Evolutionary conservation across 2,329 filamentous ascomycete genomes (phyloP), one percentile per base, ranked within the genome.

Genomic region (Nothopassalora personata): DNA sequence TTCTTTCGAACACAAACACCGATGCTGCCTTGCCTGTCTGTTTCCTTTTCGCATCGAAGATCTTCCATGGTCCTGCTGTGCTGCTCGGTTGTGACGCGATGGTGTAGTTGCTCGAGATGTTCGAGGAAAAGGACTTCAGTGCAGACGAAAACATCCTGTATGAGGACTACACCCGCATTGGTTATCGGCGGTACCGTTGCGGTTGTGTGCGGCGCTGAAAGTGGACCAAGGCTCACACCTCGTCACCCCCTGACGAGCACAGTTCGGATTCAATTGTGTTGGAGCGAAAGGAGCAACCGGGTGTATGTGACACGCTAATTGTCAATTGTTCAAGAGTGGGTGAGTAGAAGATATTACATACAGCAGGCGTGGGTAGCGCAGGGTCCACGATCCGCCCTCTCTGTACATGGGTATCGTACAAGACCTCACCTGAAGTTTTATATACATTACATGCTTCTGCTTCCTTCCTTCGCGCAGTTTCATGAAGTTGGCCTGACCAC

Each of bases 31-130:
- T 96, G 66, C 90, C 90, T 0, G 91, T 96, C 31, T 89, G 91
- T 77, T 97, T 97, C 78, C 95, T 95, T 80, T 96, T 97, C 60
- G 90, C 92, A 77, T 97, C 92, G 81, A 93, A 93, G 70, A 99
- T 94, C 79, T 91, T 96, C 94, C 94, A 99, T 59, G 92, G 90
- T 18, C 94, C 94, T 15, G 92, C 90, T 54, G 85, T 85, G 54
- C 91, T 89, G n/a, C 85, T 87, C 10, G 89, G 84, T 60, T 84
- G 85, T 28, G 86, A 81, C 23, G 90, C 87, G 65, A 97, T 81
- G 67, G 88, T 85, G 76, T 99, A 99, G 77, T 96, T 95, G 72
- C 88, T 86, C 60, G 86, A 87, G 77, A 99, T 97, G 77, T 97
- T 96, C 61, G 89, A 93, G 65, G 87, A 88, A 74, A 97, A 93